Evolutionary conservation across 2,329 filamentous ascomycete species (phyloP), one percentile per base, ranked within the genome.

Genomic region (Xylariaceae sp.): DNA sequence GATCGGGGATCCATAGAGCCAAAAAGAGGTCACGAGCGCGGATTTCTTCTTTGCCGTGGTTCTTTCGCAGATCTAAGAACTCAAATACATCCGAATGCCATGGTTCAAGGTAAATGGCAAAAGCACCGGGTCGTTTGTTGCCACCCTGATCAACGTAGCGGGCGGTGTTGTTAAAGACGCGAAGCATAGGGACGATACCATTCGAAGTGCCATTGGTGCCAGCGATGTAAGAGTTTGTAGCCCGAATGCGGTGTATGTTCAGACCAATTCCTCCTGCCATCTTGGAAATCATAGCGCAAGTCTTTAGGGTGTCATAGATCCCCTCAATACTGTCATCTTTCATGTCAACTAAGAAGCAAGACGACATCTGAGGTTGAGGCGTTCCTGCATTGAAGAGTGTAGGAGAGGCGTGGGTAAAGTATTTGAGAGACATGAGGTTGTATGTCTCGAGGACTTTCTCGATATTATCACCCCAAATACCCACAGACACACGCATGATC

Each of bases 311-410:
- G 71, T 99, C 94, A 69, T 99, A 99, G 71, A 99, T 99, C 65
- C 94, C 94, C 64, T 99, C 94, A 69, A 99, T 99, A 74, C 91
- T 96, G 76, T 99, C 94, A 50, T 96, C 91, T 80, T 97, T 99
- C 87, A 99, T 97, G 74, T 97, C 94, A 64, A 99, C 90, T 53
- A 99, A 81, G 85, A 99, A 99, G 80, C 94, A 99, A 12, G 94
- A 99, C 2, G 94, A 95, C 65, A 99, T 80, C 76, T 99, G 94
- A 44, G 91, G 86, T 68, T 94, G 87, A 44, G 94, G 94, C 31
- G 94, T 99, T 68, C 92, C 94, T 52, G 94, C 94, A 68, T 96
- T 96, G 85, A 99, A 99, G 50, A 99, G 85, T 3, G 94, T 99
- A 3, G 94, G 94, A 6, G 94, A 99, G 51, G 94, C 94, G 69